A percentile compares a stretch with the other conserved stretches of the same genome.
These are phyloP conservation scores for Sclerotinia spermophila DNA, from an alignment of 2,329 filamentous ascomycete genomes.

Conservation along the genomic window DNA sequence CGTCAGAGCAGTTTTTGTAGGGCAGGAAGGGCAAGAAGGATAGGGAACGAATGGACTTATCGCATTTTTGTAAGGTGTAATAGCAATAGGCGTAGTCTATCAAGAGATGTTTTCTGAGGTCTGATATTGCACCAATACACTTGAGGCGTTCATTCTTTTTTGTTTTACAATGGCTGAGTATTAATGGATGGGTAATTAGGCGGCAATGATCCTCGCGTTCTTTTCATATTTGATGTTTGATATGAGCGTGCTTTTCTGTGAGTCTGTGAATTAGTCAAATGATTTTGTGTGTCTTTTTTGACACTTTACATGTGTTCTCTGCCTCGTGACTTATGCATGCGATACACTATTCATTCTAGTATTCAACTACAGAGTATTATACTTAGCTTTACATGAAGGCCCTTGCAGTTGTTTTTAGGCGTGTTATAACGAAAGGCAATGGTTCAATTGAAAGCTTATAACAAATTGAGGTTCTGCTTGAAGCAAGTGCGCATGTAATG, in stretches of 20 bases:
- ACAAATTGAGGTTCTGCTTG: neutral
- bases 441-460: neutral
- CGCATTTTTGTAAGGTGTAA: constrained; percentile 40
- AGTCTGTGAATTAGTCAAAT: neutral
- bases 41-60: constrained; percentile 19
- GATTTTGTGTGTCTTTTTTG: neutral
- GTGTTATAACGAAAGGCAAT: neutral
- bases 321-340: neutral
- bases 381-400: neutral
- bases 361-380: neutral
- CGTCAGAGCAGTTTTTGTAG: constrained; percentile 21
- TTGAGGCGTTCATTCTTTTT: constrained; percentile 17
- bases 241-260: neutral
- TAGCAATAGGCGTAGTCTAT: constrained; percentile 41
- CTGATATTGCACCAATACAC: constrained; percentile 16
- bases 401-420: neutral
- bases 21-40: constrained; percentile 33
- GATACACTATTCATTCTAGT: neutral
- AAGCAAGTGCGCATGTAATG: neutral
- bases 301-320: neutral
- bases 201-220: constrained; percentile 5
- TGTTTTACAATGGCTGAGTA: constrained; percentile 13
- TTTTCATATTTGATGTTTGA: neutral
- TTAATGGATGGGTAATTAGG: constrained; percentile 13
- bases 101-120: constrained; percentile 20